Percentiles rank a stretch among this genome's conserved stretches.
These are phyloP conservation scores for Isatis lusitanica DNA, from an alignment of 441 rosid genomes.

Conservation along the genomic window DNA sequence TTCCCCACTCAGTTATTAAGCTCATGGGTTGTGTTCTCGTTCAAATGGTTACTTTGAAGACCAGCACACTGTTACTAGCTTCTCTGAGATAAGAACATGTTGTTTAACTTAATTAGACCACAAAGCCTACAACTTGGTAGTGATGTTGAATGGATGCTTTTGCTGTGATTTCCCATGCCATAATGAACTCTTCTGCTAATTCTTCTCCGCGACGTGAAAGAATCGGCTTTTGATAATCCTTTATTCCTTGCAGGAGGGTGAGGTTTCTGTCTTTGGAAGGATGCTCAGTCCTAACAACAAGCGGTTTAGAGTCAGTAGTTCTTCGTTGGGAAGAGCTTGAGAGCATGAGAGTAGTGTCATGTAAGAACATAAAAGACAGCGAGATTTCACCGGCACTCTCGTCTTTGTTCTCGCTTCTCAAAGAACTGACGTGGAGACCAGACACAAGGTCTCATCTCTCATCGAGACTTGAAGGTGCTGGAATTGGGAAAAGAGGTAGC, in stretches of 20 bases:
- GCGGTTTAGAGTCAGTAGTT: slow-evolving; percentile 60
- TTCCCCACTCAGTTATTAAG: not conserved
- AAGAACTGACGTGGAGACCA: slow-evolving; percentile 73
- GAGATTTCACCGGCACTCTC: slow-evolving; percentile 65
- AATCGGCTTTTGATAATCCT: not conserved
- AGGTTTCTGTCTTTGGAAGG: slow-evolving; percentile 56
- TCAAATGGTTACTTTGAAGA: not conserved
- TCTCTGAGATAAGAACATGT: not conserved
- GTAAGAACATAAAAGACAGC: slow-evolving; percentile 57
- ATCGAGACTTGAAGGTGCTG: slow-evolving; percentile 48
- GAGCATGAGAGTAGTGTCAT: slow-evolving; percentile 56
- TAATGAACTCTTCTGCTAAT: not conserved
- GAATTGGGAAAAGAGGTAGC: slow-evolving; percentile 68
- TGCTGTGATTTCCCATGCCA: not conserved
- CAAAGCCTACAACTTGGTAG: not conserved
- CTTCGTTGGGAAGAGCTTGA: slow-evolving; percentile 66
- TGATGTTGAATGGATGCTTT: not conserved
- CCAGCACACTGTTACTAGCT: too few relatives aligned
- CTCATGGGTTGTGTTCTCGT: not conserved
- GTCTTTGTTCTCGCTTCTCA: slow-evolving; percentile 55
- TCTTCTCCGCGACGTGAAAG: not conserved
- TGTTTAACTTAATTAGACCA: not conserved
- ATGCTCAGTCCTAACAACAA: slow-evolving; percentile 61
- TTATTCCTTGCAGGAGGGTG: slow-evolving; percentile 49
- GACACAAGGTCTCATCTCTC: slow-evolving; percentile 62